These are phyloP conservation scores for Prototheca stagnorum DNA, from an alignment of 163 green algal genomes.

Conservation along the genomic window DNA sequence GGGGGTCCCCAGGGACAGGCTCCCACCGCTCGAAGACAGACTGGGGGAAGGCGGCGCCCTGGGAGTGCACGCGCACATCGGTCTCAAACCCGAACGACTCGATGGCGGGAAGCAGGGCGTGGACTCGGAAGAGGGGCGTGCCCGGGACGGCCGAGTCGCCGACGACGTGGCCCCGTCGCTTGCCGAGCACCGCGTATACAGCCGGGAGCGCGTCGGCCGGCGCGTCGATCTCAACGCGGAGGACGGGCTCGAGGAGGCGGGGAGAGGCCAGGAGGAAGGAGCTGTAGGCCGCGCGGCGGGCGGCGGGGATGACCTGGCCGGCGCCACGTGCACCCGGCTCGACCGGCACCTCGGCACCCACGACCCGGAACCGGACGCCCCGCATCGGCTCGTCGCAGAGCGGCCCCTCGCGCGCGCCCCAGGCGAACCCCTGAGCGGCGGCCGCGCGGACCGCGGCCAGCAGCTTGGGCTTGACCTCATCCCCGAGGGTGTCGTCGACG, in stretches of 20 bases:
- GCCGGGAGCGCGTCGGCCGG: slow-evolving; percentile 88
- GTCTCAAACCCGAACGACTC: slow-evolving; percentile 98
- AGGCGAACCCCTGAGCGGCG: slow-evolving; percentile 74
- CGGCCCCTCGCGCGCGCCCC: slow-evolving; percentile 75
- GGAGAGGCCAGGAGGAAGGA: slow-evolving; percentile 94
- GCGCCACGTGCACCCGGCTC: slow-evolving; percentile 69
- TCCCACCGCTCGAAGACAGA: slow-evolving; percentile 94
- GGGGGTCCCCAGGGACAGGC: slow-evolving; percentile 88
- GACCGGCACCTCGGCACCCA: slow-evolving; percentile 62
- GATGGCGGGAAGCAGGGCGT: slow-evolving; percentile 81
- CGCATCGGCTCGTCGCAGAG: slow-evolving; percentile 95
- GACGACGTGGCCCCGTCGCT: slow-evolving; percentile 86
- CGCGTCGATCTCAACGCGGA: slow-evolving; percentile 90
- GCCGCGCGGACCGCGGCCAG: slow-evolving; percentile 56
- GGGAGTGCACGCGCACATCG: slow-evolving; percentile 91
- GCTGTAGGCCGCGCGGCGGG: slow-evolving; percentile 76
- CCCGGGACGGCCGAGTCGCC: slow-evolving; percentile 79
- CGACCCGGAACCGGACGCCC: slow-evolving; percentile 93
- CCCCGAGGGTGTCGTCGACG: slow-evolving; percentile 85
- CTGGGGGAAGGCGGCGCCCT: slow-evolving; percentile 90
- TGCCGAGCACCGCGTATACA: slow-evolving; percentile 93
- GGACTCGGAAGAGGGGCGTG: slow-evolving; percentile 92
- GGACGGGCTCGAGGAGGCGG: slow-evolving; percentile 94
- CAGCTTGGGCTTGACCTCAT: slow-evolving; percentile 82
- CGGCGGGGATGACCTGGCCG: slow-evolving; percentile 86